Conservation (phyloP, 2,329 filamentous ascomycete species). For the Nemania sp. region DNA sequence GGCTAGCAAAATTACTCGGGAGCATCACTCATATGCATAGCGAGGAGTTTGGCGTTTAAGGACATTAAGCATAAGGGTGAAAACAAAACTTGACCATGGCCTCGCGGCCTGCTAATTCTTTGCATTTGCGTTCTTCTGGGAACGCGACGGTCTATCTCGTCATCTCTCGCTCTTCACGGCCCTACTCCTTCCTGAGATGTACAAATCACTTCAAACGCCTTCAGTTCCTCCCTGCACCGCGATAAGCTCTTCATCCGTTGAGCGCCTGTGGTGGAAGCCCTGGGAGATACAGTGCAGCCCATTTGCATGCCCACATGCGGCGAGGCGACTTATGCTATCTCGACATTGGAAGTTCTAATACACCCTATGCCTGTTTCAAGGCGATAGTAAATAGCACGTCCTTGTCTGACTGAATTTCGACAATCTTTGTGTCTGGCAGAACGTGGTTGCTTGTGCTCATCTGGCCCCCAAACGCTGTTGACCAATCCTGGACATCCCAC, state of each 20-base stretch:
- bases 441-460: constrained; percentile 84
- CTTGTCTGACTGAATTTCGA: constrained; percentile 64
- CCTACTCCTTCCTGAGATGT: too few species aligned
- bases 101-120: constrained; percentile 4
- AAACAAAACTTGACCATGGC: constrained; percentile 1
- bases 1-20: constrained; percentile 5
- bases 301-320: too few species aligned
- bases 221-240: too few species aligned
- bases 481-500: constrained; percentile 88
- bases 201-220: too few species aligned
- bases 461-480: constrained; percentile 72
- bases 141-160: too few species aligned
- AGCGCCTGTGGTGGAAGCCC: background rate
- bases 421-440: constrained; percentile 57
- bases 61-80: constrained; percentile 16
- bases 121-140: background rate
- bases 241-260: too few species aligned
- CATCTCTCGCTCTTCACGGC: too few species aligned
- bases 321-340: background rate
- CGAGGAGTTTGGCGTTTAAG: constrained; percentile 25
- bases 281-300: background rate
- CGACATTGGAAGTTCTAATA: background rate
- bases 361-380: constrained; percentile 42
- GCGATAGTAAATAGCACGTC: constrained; percentile 78
- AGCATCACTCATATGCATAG: constrained; percentile 22